These are phyloP conservation scores for Elsinoe batatas DNA, from an alignment of 2,329 filamentous ascomycete species.

Conservation along the genomic window DNA sequence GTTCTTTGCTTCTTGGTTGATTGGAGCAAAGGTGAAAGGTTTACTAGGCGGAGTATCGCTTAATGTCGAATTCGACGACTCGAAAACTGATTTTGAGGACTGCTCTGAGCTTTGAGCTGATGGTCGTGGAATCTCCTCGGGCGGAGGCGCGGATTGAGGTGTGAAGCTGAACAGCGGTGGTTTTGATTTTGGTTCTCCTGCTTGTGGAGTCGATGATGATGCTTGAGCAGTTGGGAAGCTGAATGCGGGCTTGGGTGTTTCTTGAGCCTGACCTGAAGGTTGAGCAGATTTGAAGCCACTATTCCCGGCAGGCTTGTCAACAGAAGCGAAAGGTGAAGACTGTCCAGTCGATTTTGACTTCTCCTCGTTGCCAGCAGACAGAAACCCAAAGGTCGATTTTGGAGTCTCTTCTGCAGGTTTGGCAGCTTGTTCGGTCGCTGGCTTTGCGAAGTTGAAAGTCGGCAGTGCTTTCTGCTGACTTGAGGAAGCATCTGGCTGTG, in stretches of 20 bases:
- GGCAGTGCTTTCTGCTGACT: slow-evolving; percentile 5
- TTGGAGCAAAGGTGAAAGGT: neutral
- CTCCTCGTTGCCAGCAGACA: neutral
- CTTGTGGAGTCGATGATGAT: neutral
- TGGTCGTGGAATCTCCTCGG: slow-evolving; percentile 11
- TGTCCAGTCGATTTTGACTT: neutral
- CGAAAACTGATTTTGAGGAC: neutral
- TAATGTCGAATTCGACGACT: neutral
- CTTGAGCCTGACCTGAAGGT: neutral
- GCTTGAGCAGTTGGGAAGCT: neutral
- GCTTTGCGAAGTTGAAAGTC: slow-evolving; percentile 4
- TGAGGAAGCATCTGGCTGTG: neutral
- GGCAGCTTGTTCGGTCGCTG: neutral
- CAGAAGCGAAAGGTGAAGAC: neutral
- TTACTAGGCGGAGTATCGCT: neutral
- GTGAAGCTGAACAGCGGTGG: slow-evolving; percentile 6
- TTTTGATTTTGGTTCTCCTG: neutral
- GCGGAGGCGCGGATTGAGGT: slow-evolving; percentile 13
- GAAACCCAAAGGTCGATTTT: neutral
- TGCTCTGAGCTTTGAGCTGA: neutral
- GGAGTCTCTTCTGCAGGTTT: neutral
- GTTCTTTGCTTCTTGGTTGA: neutral
- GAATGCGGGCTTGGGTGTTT: neutral
- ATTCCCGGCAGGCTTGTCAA: neutral
- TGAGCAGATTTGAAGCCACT: neutral